These are phyloP conservation scores for Paraphaeosphaeria sporulosa DNA, from an alignment of 2,329 filamentous ascomycete species.

Conservation along the genomic window DNA sequence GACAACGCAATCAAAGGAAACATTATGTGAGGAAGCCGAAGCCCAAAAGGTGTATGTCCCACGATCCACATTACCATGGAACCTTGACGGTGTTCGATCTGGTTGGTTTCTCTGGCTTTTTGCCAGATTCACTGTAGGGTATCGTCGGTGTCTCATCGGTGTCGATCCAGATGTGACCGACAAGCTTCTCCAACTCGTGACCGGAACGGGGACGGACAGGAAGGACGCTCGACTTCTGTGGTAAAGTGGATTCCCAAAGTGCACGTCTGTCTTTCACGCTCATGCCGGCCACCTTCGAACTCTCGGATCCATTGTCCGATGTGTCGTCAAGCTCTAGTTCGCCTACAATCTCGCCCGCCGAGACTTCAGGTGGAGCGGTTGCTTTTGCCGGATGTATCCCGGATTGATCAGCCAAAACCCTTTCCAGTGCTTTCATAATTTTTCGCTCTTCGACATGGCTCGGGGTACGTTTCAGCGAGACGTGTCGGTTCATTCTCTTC, in stretches of 20 bases:
- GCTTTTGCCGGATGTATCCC: no score
- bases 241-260: slow-evolving; percentile 8
- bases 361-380: not conserved
- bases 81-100: not conserved
- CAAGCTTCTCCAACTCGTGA: not conserved
- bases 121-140: not conserved
- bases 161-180: slow-evolving; percentile 7
- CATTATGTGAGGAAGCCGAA: not conserved
- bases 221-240: not conserved
- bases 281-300: not conserved
- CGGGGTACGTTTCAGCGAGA: slow-evolving; percentile 25
- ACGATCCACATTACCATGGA: not conserved
- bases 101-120: not conserved
- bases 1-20: not conserved
- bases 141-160: not conserved
- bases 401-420: not conserved
- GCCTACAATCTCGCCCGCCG: not conserved
- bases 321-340: not conserved
- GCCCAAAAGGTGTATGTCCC: not conserved
- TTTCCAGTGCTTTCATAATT: not conserved
- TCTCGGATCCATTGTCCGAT: not conserved
- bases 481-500: slow-evolving; percentile 24
- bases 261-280: slow-evolving; percentile 3
- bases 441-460: slow-evolving; percentile 20
- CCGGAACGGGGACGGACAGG: not conserved